Base-by-base conservation (phyloP, 139 green algal genomes). In the Volvox africanus region DNA sequence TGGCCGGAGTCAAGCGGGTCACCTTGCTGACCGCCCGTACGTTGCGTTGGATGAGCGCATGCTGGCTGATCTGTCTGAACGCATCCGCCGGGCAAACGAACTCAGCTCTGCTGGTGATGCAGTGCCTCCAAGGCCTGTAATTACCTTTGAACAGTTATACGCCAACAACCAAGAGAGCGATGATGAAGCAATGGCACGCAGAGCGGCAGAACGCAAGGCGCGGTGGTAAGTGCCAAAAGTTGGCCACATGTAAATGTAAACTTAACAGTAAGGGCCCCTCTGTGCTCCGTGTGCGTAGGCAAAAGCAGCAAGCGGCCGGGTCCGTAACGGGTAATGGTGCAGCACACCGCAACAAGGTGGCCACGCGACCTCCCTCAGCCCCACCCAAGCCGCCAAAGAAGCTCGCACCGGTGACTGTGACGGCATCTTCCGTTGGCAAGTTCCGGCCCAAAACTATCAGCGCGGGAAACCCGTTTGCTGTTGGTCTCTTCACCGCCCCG, bases 101-200 rank as follows among this genome's bases (percentile, higher is more conserved):
- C 1, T 20, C 28, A 61, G 3, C 28, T 21, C 69, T 11, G 84
- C 28, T 20, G 71, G 50, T 16, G 71, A 36, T 3, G 50, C 50
- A 2, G 1, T 69, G 50, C 20, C 24, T 5, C 30, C 32, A 14
- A 55, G 28, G 33, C 83, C 83, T 19, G 30, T 90, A 2, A 77
- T 90, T 36, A 90, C 73, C 19, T 90, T 84, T 30, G 86, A 90
- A 55, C 86, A 90, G 73, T 69, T 90, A 13, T 90, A 90, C 73
- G 73, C 73, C 44, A 76, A 83, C 32, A 83, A 61, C 86, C 26
- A 35, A 21, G 86, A 90, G 50, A 84, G 30, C 30, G 86, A 90
- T 44, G 86, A 90, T 21, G 86, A 75, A 69, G 86, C 86, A 28
- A 90, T 90, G 86, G 86, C 86, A 2, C 50, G 86, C 35, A 32